phyloP scores from a whole-genome alignment of 257 asterid species.

The Orobanche coerulescens region DNA sequence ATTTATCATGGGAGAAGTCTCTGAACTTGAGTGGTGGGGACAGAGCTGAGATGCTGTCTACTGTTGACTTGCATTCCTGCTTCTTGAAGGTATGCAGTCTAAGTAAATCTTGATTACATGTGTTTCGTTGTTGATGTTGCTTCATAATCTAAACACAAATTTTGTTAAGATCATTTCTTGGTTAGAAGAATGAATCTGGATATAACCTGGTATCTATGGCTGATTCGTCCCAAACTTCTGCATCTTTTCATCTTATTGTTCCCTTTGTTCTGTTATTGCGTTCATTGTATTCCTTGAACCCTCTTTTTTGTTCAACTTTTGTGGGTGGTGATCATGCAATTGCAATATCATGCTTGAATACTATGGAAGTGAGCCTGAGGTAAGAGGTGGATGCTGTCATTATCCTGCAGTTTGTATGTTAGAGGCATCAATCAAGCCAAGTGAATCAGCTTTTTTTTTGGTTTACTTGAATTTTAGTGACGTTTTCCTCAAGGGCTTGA shows the following conservation, averaged over 20 bases:
- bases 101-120: conserved; percentile 4
- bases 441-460: background rate
- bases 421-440: background rate
- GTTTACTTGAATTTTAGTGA: background rate
- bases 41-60: conserved; percentile 79
- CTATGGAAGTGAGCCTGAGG: background rate
- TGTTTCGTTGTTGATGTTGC: conserved; percentile 1
- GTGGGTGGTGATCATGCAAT: background rate
- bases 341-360: conserved; percentile 15
- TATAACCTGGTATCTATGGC: background rate
- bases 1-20: conserved; percentile 77
- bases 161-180: background rate
- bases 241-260: background rate
- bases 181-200: conserved; percentile 10
- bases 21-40: conserved; percentile 68
- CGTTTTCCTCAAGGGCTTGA: conserved; percentile 8
- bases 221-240: background rate
- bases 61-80: conserved; percentile 78
- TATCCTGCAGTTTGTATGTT: background rate
- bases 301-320: background rate
- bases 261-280: background rate
- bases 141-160: background rate
- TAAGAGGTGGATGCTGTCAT: background rate
- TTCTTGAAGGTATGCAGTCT: conserved; percentile 52
- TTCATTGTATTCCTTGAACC: too few relatives aligned